These are phyloP conservation scores for Niebla homalea DNA, from an alignment of 495 filamentous ascomycete genomes.

Conservation along the genomic window DNA sequence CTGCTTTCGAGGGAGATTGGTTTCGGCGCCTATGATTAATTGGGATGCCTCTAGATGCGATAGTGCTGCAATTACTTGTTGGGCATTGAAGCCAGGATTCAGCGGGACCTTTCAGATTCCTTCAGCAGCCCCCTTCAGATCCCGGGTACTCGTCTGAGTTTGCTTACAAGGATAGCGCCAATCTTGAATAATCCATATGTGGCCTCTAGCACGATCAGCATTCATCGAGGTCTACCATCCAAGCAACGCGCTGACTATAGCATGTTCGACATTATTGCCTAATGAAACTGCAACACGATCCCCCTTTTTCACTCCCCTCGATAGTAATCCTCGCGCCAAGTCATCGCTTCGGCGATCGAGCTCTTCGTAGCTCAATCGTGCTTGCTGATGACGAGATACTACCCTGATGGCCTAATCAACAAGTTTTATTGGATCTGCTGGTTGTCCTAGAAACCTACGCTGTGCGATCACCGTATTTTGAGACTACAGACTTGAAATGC, in stretches of 20 bases:
- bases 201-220: conserved; percentile 23
- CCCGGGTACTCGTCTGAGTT: not conserved
- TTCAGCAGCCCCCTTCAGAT: not conserved
- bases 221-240: not conserved
- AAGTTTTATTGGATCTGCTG: not conserved
- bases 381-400: conserved; percentile 50
- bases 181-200: conserved; percentile 90
- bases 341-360: conserved; percentile 67
- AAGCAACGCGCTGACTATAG: conserved; percentile 35
- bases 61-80: conserved; percentile 66
- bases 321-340: conserved; percentile 58
- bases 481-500: conserved; percentile 64
- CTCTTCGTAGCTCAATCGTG: conserved; percentile 53
- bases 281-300: conserved; percentile 76
- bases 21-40: conserved; percentile 72
- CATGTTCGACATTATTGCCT: conserved; percentile 76
- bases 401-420: conserved; percentile 33
- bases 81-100: conserved; percentile 78
- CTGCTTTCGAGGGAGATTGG: conserved; percentile 68
- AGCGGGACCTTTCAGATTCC: conserved; percentile 50
- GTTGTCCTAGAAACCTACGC: conserved; percentile 38
- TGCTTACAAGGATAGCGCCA: conserved; percentile 65
- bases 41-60: conserved; percentile 61
- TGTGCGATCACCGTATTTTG: conserved; percentile 55
- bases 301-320: conserved; percentile 67